A percentile compares a stretch with the other conserved stretches of the same genome.
Evolutionary conservation across 441 rosid species (phyloP).

Genomic region (Adansonia gregorii): DNA sequence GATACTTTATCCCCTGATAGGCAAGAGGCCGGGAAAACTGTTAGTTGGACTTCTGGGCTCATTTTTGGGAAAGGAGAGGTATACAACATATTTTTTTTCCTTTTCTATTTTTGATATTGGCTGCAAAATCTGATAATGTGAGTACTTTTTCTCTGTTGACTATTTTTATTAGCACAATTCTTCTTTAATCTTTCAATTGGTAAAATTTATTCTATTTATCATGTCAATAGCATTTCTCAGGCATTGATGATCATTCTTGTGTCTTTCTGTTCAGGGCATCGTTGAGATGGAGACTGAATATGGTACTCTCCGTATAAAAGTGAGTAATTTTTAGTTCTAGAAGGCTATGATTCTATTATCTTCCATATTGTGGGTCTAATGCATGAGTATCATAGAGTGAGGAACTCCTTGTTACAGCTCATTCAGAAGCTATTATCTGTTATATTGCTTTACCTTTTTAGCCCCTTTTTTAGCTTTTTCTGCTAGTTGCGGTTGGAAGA

Average conservation of each 20-base stretch:
- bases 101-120: neutral
- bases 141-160: neutral
- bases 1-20: slow-evolving; percentile 65
- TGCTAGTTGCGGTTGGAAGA: neutral
- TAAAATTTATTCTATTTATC: neutral
- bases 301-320: slow-evolving; percentile 85
- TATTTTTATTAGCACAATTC: neutral
- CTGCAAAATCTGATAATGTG: neutral
- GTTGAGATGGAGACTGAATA: slow-evolving; percentile 81
- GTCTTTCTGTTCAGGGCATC: slow-evolving; percentile 61
- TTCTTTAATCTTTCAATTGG: neutral
- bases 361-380: neutral
- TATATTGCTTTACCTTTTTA: neutral
- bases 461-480: neutral
- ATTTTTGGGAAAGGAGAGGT: slow-evolving; percentile 94
- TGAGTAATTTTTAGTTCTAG: slow-evolving; percentile 38
- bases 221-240: neutral
- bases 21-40: slow-evolving; percentile 60
- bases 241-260: slow-evolving; percentile 20
- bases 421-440: slow-evolving; percentile 1
- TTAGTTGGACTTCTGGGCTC: slow-evolving; percentile 90
- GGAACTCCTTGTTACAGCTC: neutral
- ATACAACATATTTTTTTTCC: slow-evolving; percentile 17
- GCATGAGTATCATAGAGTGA: neutral
- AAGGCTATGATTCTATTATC: neutral